Conservation (phyloP, 2,329 filamentous ascomycete genomes). For the Aspergillus terreus region DNA sequence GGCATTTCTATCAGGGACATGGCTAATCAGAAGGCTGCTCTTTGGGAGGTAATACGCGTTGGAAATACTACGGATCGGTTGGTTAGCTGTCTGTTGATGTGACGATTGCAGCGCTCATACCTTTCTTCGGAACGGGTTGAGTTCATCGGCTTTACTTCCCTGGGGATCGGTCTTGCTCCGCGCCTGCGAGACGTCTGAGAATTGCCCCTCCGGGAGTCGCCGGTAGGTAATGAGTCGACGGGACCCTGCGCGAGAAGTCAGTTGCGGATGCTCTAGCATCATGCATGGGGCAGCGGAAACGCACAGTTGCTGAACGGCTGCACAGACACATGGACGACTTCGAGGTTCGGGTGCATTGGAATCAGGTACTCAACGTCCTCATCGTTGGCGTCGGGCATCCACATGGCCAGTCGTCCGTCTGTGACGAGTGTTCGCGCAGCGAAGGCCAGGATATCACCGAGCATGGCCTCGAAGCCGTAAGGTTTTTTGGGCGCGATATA, state of each 20-base stretch:
- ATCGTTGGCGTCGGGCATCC: constrained; percentile 91
- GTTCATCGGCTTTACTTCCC: constrained; percentile 58
- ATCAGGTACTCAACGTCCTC: constrained; percentile 72
- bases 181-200: constrained; percentile 27
- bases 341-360: constrained; percentile 71
- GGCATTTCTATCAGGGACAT: too few species aligned
- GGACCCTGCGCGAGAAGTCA: constrained; percentile 59
- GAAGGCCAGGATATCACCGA: constrained; percentile 85
- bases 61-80: constrained; percentile 12
- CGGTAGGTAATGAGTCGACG: constrained; percentile 83
- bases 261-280: not conserved
- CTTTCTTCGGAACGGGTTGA: constrained; percentile 64
- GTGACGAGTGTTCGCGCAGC: constrained; percentile 72
- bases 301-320: constrained; percentile 87
- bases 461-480: constrained; percentile 86
- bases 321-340: constrained; percentile 70
- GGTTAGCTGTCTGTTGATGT: not conserved
- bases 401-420: constrained; percentile 79
- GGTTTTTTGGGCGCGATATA: constrained; percentile 87
- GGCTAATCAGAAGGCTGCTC: not conserved
- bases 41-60: constrained; percentile 2
- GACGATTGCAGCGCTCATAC: constrained; percentile 13
- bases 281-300: constrained; percentile 22
- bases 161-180: constrained; percentile 32
- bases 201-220: constrained; percentile 58